phyloP scores from a whole-genome alignment of 2,329 filamentous ascomycete genomes.

The Sporothrix luriei region DNA sequence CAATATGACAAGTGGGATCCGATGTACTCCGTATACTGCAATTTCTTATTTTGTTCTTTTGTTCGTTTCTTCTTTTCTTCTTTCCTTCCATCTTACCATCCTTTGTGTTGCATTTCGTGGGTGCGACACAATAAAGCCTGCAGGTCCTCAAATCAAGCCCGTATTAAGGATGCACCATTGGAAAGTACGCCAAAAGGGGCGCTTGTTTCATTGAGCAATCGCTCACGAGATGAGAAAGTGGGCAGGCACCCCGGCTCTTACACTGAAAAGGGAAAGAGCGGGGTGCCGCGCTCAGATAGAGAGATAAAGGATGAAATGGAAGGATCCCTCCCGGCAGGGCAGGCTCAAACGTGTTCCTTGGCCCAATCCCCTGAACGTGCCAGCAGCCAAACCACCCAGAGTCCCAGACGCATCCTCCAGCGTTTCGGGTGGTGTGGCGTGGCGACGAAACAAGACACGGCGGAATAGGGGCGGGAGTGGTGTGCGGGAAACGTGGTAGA shows the following conservation, averaged over 20 bases:
- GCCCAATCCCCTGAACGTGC: not conserved
- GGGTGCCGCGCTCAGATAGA: not conserved
- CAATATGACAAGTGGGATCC: too few species aligned
- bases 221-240: constrained; percentile 18
- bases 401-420: not conserved
- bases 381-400: constrained; percentile 20
- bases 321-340: not conserved
- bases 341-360: not conserved
- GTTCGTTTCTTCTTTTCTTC: too few species aligned
- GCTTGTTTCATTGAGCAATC: constrained; percentile 20
- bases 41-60: too few species aligned
- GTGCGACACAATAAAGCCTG: too few species aligned
- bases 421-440: constrained; percentile 14
- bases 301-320: not conserved
- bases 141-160: too few species aligned
- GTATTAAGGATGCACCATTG: too few species aligned
- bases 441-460: constrained; percentile 21
- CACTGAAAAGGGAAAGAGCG: constrained; percentile 4
- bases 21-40: too few species aligned
- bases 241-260: constrained; percentile 17
- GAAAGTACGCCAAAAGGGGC: not conserved
- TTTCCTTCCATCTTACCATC: too few species aligned
- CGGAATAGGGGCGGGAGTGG: not conserved
- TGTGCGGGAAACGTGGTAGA: constrained; percentile 26
- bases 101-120: too few species aligned